Conservation (phyloP, 495 filamentous ascomycete species). For the Margaritispora aquatica region DNA sequence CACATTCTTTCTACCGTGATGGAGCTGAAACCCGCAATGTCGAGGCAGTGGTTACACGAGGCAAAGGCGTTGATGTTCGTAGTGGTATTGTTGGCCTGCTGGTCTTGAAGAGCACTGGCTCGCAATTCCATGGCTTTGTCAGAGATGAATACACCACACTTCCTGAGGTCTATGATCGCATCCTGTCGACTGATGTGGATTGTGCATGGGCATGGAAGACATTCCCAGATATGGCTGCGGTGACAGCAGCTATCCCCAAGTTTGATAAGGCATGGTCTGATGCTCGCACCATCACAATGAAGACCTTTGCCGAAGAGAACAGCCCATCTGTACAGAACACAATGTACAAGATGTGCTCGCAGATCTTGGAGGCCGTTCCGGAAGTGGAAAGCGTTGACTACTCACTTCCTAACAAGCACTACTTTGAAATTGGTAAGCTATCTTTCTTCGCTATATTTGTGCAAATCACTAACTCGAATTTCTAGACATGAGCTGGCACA, state of each 20-base stretch:
- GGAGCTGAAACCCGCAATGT: slow-evolving; percentile 80
- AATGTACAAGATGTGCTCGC: slow-evolving; percentile 96
- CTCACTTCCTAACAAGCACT: slow-evolving; percentile 93
- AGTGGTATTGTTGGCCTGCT: slow-evolving; percentile 69
- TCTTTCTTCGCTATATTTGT: no score
- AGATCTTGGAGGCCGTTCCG: slow-evolving; percentile 72
- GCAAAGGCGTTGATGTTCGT: slow-evolving; percentile 55
- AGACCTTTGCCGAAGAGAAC: slow-evolving; percentile 86
- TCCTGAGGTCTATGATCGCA: slow-evolving; percentile 85
- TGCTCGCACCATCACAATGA: slow-evolving; percentile 76
- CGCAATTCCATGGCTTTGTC: slow-evolving; percentile 90
- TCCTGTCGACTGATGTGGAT: slow-evolving; percentile 89
- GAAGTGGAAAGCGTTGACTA: slow-evolving; percentile 71
- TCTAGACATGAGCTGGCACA: slow-evolving; percentile 90
- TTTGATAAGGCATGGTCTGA: slow-evolving; percentile 76
- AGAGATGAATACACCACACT: slow-evolving; percentile 90
- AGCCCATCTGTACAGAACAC: slow-evolving; percentile 92
- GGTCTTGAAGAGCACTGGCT: slow-evolving; percentile 96
- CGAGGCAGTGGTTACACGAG: slow-evolving; percentile 42
- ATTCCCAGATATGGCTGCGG: slow-evolving; percentile 60
- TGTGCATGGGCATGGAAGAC: slow-evolving; percentile 76
- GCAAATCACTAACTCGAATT: neutral
- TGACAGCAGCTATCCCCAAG: slow-evolving; percentile 51
- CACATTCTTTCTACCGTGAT: slow-evolving; percentile 93
- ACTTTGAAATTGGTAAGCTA: slow-evolving; percentile 91